A percentile compares a stretch with the other conserved stretches of the same genome.
phyloP scores from a whole-genome alignment of 306 rosid species.

The Hippophae gyantsensis region DNA sequence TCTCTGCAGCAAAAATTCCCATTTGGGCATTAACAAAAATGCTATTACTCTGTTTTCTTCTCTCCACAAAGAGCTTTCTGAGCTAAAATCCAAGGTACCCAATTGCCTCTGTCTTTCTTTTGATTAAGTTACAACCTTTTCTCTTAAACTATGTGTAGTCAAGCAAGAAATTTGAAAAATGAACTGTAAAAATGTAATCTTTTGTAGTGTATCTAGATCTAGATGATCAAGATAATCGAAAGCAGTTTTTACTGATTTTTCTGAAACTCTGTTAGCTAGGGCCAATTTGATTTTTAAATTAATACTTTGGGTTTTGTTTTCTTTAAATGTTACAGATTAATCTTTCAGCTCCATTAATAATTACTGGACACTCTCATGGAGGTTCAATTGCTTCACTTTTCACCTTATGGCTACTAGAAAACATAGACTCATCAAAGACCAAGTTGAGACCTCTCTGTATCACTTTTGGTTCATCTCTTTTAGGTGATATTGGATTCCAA shows the following conservation, averaged over 20 bases:
- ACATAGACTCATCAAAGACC: constrained; percentile 10
- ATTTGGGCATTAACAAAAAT: constrained; percentile 27
- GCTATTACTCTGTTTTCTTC: constrained; percentile 20
- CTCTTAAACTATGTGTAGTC: not conserved
- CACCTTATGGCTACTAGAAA: constrained; percentile 42
- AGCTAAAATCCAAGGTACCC: constrained; percentile 27
- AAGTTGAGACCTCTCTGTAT: constrained; percentile 51
- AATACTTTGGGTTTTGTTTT: not conserved
- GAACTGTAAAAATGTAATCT: not conserved
- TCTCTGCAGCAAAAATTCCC: constrained; percentile 18
- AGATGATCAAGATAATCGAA: not conserved
- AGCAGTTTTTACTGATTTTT: no score
- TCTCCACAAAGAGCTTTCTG: not conserved
- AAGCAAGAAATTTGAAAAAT: not conserved
- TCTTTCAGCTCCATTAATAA: constrained; percentile 24
- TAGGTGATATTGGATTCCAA: constrained; percentile 37
- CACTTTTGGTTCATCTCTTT: constrained; percentile 66
- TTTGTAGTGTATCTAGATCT: not conserved
- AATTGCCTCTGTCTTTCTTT: not conserved
- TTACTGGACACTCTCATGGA: constrained; percentile 53
- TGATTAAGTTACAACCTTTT: not conserved
- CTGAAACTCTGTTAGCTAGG: no score
- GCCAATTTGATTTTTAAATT: not conserved
- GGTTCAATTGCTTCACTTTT: constrained; percentile 71
- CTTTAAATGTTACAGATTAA: not conserved